Base-by-base conservation (phyloP, 768 basidiomycete genomes). In the Thelephora aurantiotincta region DNA sequence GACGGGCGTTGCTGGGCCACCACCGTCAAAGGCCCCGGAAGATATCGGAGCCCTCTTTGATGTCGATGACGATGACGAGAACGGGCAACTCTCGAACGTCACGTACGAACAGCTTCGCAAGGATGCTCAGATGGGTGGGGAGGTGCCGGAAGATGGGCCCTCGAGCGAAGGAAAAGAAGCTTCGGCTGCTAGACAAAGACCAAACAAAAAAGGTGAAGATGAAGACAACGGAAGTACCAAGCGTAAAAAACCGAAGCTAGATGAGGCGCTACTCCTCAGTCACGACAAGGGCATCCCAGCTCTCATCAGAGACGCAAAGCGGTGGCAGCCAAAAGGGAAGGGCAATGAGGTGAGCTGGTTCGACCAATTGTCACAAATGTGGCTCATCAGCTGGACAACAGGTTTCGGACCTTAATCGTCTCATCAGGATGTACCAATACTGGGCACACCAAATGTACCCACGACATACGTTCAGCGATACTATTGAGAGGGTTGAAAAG, bases 391-490 rank as follows among this genome's bases (percentile, higher is more conserved):
- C 22, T 36, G 41, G 30, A 19, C 11, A 1, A 47, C 38, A 97
- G 93, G 70, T 70, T n/a, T 63, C 74, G 45, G 93, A 99, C 63
- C 73, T 99, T 35, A 77, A 77, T 52, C 71, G 84, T 35, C 65
- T 97, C 12, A 68, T 98, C 47, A 77, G 80, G 51, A 67, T 85
- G 33, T 98, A 98, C 60, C 90, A 92, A 57, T 85, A 91, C 56
- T 99, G 96, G 96, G 75, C 90, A 3, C 96, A 98, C 65, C 76
- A 74, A 55, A 71, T 99, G 70, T 93, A 84, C 59, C 96, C 96
- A 4, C 89, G 84, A 57, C 81, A 77, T 3, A 80, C 82, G 35
- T 96, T 98, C 61, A 71, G 71, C 41, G 92, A 96, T 57, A 94
- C 91, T 0, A 78, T 94, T 5, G 66, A 77, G 30, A 73, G 83